Conservation (phyloP, 2,329 filamentous ascomycete genomes). For the Diplodia mutila region DNA sequence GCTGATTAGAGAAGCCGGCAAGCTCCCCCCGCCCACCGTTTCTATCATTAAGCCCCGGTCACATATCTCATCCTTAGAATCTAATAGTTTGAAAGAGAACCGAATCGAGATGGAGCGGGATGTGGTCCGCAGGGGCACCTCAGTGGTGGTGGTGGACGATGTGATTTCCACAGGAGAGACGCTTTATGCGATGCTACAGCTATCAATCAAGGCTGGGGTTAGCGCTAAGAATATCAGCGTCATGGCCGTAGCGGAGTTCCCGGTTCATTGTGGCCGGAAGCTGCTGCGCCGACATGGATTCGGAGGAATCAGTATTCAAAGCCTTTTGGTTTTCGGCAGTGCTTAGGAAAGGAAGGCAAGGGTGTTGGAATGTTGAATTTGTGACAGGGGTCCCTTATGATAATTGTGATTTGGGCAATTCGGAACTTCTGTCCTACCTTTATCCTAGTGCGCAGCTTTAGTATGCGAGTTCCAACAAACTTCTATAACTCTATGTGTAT, state of each 20-base stretch:
- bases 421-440: not conserved
- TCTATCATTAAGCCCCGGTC: slow-evolving; percentile 55
- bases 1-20: slow-evolving; percentile 60
- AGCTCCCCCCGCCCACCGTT: slow-evolving; percentile 61
- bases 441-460: not conserved
- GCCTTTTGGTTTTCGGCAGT: slow-evolving; percentile 32
- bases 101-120: slow-evolving; percentile 56
- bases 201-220: too few species aligned
- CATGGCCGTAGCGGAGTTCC: too few species aligned
- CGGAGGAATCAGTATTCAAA: slow-evolving; percentile 50
- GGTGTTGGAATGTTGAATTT: slow-evolving; percentile 24
- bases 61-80: slow-evolving; percentile 55
- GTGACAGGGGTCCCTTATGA: not conserved
- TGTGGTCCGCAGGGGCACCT: slow-evolving; percentile 45
- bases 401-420: not conserved
- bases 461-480: not conserved
- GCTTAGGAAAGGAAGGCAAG: too few species aligned
- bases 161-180: slow-evolving; percentile 62
- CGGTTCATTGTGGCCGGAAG: too few species aligned
- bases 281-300: too few species aligned
- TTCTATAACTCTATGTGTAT: not conserved
- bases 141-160: slow-evolving; percentile 64
- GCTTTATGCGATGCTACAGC: slow-evolving; percentile 54
- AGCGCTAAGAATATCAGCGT: too few species aligned
- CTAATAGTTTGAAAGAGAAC: slow-evolving; percentile 35